phyloP scores from a whole-genome alignment of 2,329 filamentous ascomycete genomes.

The Beauveria pseudobassiana region DNA sequence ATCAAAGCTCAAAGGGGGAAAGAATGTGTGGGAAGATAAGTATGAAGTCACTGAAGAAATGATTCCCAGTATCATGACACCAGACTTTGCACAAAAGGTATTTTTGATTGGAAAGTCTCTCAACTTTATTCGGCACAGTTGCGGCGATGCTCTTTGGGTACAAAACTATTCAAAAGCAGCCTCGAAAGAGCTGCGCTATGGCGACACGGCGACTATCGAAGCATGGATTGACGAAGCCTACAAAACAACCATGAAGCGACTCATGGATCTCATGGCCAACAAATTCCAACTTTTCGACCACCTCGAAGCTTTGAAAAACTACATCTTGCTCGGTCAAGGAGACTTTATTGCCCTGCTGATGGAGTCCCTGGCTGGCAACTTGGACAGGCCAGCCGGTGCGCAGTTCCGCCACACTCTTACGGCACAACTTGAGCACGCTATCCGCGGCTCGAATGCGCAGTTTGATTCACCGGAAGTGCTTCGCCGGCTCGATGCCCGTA shows the following conservation, averaged over 20 bases:
- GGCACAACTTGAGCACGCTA: slow-evolving; percentile 95
- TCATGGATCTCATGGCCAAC: slow-evolving; percentile 87
- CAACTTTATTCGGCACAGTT: slow-evolving; percentile 96
- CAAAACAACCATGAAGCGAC: slow-evolving; percentile 92
- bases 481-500: slow-evolving; percentile 86
- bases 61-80: slow-evolving; percentile 88
- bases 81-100: slow-evolving; percentile 91
- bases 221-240: slow-evolving; percentile 95
- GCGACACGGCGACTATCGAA: slow-evolving; percentile 85
- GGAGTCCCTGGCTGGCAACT: slow-evolving; percentile 87
- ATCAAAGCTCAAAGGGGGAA: slow-evolving; percentile 54
- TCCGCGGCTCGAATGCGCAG: slow-evolving; percentile 93
- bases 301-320: slow-evolving; percentile 84
- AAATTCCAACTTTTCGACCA: slow-evolving; percentile 96
- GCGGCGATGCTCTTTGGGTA: slow-evolving; percentile 89
- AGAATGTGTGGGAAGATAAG: slow-evolving; percentile 97
- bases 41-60: slow-evolving; percentile 79
- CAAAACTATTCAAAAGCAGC: slow-evolving; percentile 89
- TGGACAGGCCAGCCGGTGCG: slow-evolving; percentile 91
- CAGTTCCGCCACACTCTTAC: slow-evolving; percentile 96
- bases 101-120: slow-evolving; percentile 96
- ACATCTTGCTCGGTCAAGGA: slow-evolving; percentile 87
- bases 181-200: slow-evolving; percentile 86
- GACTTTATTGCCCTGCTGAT: slow-evolving; percentile 96
- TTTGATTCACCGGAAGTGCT: slow-evolving; percentile 90